Conservation (phyloP, 2,329 filamentous ascomycete species). For the Nigrospora oryzae region DNA sequence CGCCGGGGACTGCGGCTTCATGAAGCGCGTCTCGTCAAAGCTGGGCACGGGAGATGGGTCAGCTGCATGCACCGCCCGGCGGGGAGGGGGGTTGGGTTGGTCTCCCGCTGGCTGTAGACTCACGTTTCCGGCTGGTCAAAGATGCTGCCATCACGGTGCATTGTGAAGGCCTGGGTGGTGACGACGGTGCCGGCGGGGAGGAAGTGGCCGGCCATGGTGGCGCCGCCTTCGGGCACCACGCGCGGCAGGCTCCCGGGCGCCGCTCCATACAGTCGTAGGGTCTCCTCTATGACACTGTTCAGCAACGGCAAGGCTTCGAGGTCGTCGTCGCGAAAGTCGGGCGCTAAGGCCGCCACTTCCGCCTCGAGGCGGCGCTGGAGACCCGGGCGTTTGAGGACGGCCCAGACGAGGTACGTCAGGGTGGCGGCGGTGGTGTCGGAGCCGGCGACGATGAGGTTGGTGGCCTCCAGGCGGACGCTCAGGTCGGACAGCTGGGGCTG, state of each 20-base stretch:
- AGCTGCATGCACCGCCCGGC: too few species aligned
- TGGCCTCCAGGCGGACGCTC: slow-evolving; percentile 22
- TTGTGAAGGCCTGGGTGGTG: slow-evolving; percentile 29
- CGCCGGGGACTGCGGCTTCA: not conserved
- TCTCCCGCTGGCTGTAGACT: not conserved
- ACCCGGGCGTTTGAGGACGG: slow-evolving; percentile 19
- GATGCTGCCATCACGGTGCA: slow-evolving; percentile 27
- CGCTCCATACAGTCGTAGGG: slow-evolving; percentile 29
- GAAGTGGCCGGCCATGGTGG: slow-evolving; percentile 22
- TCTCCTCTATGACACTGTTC: slow-evolving; percentile 30
- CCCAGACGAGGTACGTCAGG: slow-evolving; percentile 36
- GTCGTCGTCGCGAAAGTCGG: not conserved
- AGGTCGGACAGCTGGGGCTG: not conserved
- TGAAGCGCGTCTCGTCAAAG: not conserved
- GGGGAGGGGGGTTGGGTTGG: too few species aligned
- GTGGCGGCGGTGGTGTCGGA: slow-evolving; percentile 43
- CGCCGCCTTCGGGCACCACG: slow-evolving; percentile 23
- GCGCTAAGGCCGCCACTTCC: not conserved
- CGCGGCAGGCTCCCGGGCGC: slow-evolving; percentile 26
- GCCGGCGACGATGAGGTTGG: slow-evolving; percentile 38
- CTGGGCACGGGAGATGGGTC: not conserved
- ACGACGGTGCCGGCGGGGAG: slow-evolving; percentile 27
- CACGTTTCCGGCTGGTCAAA: not conserved
- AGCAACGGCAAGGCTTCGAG: slow-evolving; percentile 25
- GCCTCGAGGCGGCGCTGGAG: slow-evolving; percentile 12